Conservation (phyloP, 2,329 filamentous ascomycete genomes). For the Microcera coccophila region DNA sequence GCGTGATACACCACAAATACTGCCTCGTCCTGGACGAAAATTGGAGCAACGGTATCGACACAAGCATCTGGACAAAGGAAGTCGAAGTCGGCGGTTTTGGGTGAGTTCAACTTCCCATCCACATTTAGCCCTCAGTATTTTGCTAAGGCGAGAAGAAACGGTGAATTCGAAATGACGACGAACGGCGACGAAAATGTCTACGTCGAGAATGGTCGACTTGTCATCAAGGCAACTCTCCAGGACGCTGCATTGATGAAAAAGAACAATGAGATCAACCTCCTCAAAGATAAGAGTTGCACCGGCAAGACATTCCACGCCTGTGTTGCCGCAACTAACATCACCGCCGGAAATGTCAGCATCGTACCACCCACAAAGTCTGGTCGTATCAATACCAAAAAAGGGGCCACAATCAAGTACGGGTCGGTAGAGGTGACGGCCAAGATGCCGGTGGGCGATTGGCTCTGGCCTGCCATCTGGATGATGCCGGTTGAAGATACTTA, state of each 20-base stretch:
- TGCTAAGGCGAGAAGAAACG: constrained; percentile 53
- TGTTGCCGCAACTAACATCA: constrained; percentile 68
- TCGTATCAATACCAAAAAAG: constrained; percentile 70
- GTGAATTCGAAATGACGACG: constrained; percentile 77
- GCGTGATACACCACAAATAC: constrained; percentile 71
- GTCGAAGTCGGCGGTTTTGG: constrained; percentile 72
- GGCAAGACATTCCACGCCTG: constrained; percentile 55
- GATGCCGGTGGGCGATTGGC: constrained; percentile 75
- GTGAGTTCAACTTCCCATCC: constrained; percentile 44
- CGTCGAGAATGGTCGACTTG: constrained; percentile 62
- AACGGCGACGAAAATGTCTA: constrained; percentile 69
- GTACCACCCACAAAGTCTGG: constrained; percentile 75
- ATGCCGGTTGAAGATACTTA: constrained; percentile 69
- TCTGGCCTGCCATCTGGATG: constrained; percentile 94
- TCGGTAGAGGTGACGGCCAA: constrained; percentile 76
- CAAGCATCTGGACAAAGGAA: constrained; percentile 67
- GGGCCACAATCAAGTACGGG: constrained; percentile 72
- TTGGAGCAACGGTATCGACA: constrained; percentile 57
- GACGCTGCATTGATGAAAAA: constrained; percentile 62
- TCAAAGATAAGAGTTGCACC: constrained; percentile 63
- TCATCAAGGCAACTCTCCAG: constrained; percentile 76
- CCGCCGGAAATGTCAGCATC: constrained; percentile 64
- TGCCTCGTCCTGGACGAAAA: constrained; percentile 64
- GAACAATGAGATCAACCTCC: constrained; percentile 65
- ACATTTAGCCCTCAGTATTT: too few species aligned